These are phyloP conservation scores for Yarrowia sp. DNA, from an alignment of 805 yeast species.

Conservation along the genomic window DNA sequence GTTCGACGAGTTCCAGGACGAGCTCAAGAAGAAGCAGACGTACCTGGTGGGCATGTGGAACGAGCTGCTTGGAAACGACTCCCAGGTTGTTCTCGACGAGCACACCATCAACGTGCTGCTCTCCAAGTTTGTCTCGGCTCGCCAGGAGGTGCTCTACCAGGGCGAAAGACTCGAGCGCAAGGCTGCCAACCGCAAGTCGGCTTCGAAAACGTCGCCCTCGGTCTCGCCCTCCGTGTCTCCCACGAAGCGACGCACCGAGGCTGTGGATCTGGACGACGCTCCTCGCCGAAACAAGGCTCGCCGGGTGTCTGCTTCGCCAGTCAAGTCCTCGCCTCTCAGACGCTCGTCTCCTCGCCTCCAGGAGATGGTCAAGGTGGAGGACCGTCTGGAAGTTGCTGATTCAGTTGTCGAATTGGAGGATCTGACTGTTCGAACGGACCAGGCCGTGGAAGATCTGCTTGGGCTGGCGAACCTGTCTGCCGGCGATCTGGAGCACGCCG, in stretches of 20 bases:
- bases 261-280: neutral
- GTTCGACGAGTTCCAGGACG: slow-evolving; percentile 1
- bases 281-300: neutral
- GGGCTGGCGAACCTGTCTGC: neutral
- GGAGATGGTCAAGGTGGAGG: neutral
- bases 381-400: neutral
- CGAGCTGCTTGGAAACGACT: neutral
- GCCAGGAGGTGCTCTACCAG: slow-evolving; percentile 14
- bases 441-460: neutral
- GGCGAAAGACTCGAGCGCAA: neutral
- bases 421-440: neutral
- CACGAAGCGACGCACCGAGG: neutral
- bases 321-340: neutral
- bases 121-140: slow-evolving; percentile 7
- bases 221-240: neutral
- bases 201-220: neutral
- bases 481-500: neutral
- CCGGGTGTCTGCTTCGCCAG: neutral
- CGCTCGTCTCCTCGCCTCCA: neutral
- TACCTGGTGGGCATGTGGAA: neutral
- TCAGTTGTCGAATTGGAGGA: neutral
- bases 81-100: neutral
- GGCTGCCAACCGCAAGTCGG: neutral
- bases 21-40: neutral
- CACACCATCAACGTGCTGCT: neutral